phyloP scores from a whole-genome alignment of 352 stramenopile genomes.

The Globisporangium echinulatum region DNA sequence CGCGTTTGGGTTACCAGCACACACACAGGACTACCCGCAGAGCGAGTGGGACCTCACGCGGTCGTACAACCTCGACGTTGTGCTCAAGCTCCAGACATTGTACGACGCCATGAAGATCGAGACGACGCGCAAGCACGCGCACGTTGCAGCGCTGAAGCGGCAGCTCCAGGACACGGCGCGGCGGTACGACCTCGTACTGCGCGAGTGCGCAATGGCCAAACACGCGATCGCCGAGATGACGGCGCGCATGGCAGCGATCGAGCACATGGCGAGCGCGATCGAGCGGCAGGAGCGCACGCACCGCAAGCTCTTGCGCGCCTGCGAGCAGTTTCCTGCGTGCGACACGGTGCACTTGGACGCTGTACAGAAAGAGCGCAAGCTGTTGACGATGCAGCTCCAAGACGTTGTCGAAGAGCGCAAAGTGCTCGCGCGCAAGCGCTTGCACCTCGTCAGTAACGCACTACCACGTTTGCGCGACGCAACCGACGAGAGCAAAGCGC shows the following conservation, averaged over 20 bases:
- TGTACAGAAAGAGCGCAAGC: conserved; percentile 60
- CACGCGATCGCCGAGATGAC: conserved; percentile 72
- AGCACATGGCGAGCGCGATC: conserved; percentile 44
- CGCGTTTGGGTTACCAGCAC: conserved; percentile 48
- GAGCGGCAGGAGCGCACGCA: conserved; percentile 70
- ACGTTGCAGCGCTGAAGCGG: conserved; percentile 46
- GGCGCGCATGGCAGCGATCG: conserved; percentile 56
- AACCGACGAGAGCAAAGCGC: conserved; percentile 51
- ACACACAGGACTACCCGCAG: conserved; percentile 77
- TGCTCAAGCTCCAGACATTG: conserved; percentile 71
- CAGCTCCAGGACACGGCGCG: conserved; percentile 59
- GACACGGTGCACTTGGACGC: conserved; percentile 52
- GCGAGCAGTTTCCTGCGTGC: conserved; percentile 55
- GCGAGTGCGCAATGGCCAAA: conserved; percentile 74
- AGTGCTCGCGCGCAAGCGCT: conserved; percentile 52
- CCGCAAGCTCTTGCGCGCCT: conserved; percentile 55
- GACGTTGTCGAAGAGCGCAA: conserved; percentile 68
- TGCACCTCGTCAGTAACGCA: conserved; percentile 51
- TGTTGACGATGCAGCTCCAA: conserved; percentile 66
- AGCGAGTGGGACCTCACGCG: conserved; percentile 71
- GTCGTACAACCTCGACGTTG: conserved; percentile 72
- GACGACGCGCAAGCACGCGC: conserved; percentile 50
- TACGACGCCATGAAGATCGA: conserved; percentile 63
- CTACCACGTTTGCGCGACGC: conserved; percentile 41
- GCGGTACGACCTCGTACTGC: conserved; percentile 60